phyloP scores from a whole-genome alignment of 192 early-diverging fungal species.

The Tieghemiomyces parasiticus region DNA sequence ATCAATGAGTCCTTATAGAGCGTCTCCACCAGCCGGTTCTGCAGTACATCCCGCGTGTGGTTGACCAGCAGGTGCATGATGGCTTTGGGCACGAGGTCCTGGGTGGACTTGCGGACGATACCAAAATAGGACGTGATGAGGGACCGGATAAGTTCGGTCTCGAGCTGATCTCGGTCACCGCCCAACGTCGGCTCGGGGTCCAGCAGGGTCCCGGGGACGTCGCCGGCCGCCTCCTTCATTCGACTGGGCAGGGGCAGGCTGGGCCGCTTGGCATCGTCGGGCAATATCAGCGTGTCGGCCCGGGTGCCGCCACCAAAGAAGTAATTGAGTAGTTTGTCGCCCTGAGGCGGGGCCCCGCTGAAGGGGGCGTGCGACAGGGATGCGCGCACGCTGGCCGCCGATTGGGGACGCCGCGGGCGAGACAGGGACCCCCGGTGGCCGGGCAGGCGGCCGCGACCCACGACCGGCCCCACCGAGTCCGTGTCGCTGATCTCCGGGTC shows the following conservation, averaged over 20 bases:
- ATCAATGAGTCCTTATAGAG: conserved; percentile 59
- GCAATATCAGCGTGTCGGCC: conserved; percentile 11
- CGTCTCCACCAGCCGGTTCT: conserved; percentile 58
- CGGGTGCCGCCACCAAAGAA: conserved; percentile 30
- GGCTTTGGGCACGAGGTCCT: conserved; percentile 67
- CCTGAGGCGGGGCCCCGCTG: conserved; percentile 13
- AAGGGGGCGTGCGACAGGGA: conserved; percentile 4
- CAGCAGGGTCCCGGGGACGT: background rate
- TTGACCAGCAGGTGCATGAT: conserved; percentile 73
- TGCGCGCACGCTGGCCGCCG: conserved; percentile 8
- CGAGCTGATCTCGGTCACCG: conserved; percentile 56
- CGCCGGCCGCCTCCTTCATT: background rate
- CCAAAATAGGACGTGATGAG: conserved; percentile 65
- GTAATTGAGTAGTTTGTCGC: conserved; percentile 26
- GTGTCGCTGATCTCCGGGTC: conserved; percentile 18
- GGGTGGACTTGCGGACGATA: conserved; percentile 65
- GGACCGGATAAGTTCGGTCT: conserved; percentile 62
- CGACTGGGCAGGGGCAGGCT: conserved; percentile 8
- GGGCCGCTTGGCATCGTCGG: conserved; percentile 5
- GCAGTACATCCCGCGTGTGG: conserved; percentile 50
- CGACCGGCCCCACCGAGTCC: conserved; percentile 17
- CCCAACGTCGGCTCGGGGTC: background rate
- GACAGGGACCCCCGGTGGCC: background rate
- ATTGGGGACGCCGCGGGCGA: background rate
- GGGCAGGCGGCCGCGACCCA: conserved; percentile 4